Evolutionary conservation across 345 rosid genomes (phyloP), one percentile per base, ranked within the genome.

Genomic region (Cardamine occulta): DNA sequence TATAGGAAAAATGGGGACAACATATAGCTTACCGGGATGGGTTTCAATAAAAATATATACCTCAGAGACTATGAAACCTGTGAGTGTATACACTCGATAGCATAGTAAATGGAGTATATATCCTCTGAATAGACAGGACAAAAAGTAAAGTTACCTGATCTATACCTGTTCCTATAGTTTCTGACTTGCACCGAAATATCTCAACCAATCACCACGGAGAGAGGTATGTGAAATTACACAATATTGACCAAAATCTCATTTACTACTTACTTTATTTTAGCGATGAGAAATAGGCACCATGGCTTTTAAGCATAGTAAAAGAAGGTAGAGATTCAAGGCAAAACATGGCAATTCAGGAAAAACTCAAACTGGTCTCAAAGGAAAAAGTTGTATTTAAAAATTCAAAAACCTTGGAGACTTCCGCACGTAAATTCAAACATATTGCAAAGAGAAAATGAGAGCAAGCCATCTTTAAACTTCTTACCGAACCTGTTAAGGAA

Each of bases 401-500:
- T 42, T 24, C 8, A 47, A 45, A 31, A 73, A 74, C 23, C 48
- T 51, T 59, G 48, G 39, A 70, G 56, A 51, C 48, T 74, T 24
- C 7, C 26, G 61, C 10, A 24, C 45, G 18, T 26, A 61, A 63
- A 74, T 45, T 8, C n/a, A 65, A 61, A 62, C 65, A 64, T 51
- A 47, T 58, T 74, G 57, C 61, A 34, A n/a, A 48, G 77, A 75
- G 57, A 62, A 63, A 44, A 42, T 13, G 72, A 32, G 77, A 58
- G 72, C 45, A 52, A 58, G 75, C 60, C 32, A 81, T 58, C 8
- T 69, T 68, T 81, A 62, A 83, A 76, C 79, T 59, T 90, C 99
- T 96, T 93, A 96, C 98, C 98, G 83, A 93, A 81, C 90, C 93
- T 65, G 78, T 77, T 65, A 63, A 70, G 81, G 83, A 81, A 77